phyloP scores from a whole-genome alignment of 805 yeast genomes.

The Starmerella gropengiesseri region DNA sequence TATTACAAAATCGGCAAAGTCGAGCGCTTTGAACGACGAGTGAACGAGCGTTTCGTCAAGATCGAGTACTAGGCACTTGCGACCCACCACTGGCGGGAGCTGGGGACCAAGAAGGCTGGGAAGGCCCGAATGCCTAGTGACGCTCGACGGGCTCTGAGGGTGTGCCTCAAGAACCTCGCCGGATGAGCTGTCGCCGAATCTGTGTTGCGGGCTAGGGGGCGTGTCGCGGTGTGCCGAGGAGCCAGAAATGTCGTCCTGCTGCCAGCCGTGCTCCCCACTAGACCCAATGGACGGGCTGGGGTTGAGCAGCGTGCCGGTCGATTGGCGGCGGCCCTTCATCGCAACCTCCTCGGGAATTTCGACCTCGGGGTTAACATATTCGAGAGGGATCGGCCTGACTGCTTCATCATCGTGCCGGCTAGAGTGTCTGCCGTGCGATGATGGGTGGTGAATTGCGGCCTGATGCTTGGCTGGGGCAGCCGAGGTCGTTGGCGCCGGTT shows the following conservation, averaged over 20 bases:
- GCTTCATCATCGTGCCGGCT: no score
- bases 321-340: slow-evolving; percentile 17
- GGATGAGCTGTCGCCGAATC: neutral
- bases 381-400: slow-evolving; percentile 12
- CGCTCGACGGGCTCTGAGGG: neutral
- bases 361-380: slow-evolving; percentile 10
- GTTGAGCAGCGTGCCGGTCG: slow-evolving; percentile 1
- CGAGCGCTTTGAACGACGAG: slow-evolving; percentile 80
- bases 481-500: no score
- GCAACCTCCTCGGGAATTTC: slow-evolving; percentile 13
- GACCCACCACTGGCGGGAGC: slow-evolving; percentile 34
- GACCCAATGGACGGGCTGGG: slow-evolving; percentile 29
- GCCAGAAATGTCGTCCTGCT: slow-evolving; percentile 26
- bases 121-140: neutral
- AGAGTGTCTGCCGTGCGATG: no score
- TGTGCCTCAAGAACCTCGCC: neutral
- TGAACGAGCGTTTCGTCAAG: slow-evolving; percentile 95
- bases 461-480: no score
- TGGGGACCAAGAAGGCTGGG: neutral
- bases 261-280: slow-evolving; percentile 32
- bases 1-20: slow-evolving; percentile 90
- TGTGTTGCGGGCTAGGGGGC: neutral
- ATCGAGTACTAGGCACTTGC: slow-evolving; percentile 83
- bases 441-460: no score
- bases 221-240: neutral